Conservation (phyloP, 2,329 filamentous ascomycete genomes). For the Hypoxylon sp. region DNA sequence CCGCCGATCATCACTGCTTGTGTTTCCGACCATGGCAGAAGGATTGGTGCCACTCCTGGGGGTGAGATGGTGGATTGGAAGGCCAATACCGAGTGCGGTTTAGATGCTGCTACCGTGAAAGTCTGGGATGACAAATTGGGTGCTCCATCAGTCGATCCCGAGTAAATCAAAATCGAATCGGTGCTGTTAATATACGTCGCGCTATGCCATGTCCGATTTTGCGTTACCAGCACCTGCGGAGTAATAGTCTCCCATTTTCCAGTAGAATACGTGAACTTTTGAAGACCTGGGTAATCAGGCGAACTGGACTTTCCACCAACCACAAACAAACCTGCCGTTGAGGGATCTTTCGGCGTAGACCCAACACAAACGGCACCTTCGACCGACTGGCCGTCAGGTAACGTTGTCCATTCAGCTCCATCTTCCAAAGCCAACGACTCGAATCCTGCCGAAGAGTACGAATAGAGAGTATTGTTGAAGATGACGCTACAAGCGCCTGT, state of each 20-base stretch:
- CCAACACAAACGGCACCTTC: conserved; percentile 84
- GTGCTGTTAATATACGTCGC: conserved; percentile 80
- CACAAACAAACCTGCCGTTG: conserved; percentile 78
- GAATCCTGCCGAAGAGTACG: conserved; percentile 82
- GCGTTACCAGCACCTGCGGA: conserved; percentile 66
- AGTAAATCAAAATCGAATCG: conserved; percentile 84
- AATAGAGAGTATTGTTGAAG: conserved; percentile 85
- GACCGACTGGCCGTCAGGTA: conserved; percentile 77
- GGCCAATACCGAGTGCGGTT: conserved; percentile 74
- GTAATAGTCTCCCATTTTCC: conserved; percentile 66
- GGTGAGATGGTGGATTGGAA: conserved; percentile 71
- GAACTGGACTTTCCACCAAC: conserved; percentile 78
- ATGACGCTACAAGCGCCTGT: conserved; percentile 86
- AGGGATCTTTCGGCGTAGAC: conserved; percentile 71
- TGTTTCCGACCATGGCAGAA: conserved; percentile 80
- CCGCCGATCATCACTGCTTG: conserved; percentile 84
- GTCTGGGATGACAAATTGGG: conserved; percentile 76
- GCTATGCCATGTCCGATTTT: conserved; percentile 81
- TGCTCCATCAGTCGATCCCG: conserved; percentile 76
- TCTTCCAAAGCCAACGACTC: conserved; percentile 78
- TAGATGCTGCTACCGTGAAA: conserved; percentile 77
- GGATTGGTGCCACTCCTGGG: conserved; percentile 76
- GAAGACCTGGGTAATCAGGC: conserved; percentile 78
- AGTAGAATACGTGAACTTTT: conserved; percentile 72
- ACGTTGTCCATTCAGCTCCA: conserved; percentile 78